phyloP scores from a whole-genome alignment of 2,329 filamentous ascomycete species.

The Orbilia oligospora region DNA sequence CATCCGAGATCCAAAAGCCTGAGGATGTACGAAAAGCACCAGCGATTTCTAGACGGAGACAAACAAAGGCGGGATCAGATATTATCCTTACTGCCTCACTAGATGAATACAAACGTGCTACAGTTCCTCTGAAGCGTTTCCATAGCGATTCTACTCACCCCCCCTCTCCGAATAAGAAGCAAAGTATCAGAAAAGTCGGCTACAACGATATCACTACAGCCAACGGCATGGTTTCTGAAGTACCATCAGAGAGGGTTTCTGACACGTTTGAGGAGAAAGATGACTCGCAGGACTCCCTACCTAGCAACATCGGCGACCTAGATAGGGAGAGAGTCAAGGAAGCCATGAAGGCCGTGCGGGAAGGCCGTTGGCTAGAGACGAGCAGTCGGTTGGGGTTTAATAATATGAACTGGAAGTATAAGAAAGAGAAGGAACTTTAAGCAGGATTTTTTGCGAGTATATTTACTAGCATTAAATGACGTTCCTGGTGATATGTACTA shows the following conservation, averaged over 20 bases:
- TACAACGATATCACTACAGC: background rate
- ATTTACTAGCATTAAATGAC: background rate
- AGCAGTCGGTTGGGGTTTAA: slow-evolving; percentile 47
- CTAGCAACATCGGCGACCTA: slow-evolving; percentile 12
- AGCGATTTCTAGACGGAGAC: background rate
- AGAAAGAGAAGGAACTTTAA: slow-evolving; percentile 42
- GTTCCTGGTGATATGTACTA: background rate
- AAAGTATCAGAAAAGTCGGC: background rate
- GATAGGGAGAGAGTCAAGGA: slow-evolving; percentile 40
- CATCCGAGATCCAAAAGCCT: background rate
- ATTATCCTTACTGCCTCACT: background rate
- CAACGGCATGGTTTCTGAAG: slow-evolving; percentile 13
- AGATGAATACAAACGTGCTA: background rate
- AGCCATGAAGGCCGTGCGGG: slow-evolving; percentile 39
- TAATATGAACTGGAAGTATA: slow-evolving; percentile 43
- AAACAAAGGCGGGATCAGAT: slow-evolving; percentile 13
- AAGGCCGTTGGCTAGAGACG: slow-evolving; percentile 42
- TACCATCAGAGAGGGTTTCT: background rate
- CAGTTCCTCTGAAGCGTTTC: background rate
- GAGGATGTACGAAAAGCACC: background rate
- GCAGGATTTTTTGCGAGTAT: background rate
- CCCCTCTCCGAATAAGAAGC: background rate
- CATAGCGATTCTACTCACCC: background rate
- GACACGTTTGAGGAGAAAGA: slow-evolving; percentile 35
- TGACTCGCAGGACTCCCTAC: slow-evolving; percentile 44